These are phyloP conservation scores for Fonsecaea multimorphosa DNA, from an alignment of 2,329 filamentous ascomycete genomes.

Conservation along the genomic window DNA sequence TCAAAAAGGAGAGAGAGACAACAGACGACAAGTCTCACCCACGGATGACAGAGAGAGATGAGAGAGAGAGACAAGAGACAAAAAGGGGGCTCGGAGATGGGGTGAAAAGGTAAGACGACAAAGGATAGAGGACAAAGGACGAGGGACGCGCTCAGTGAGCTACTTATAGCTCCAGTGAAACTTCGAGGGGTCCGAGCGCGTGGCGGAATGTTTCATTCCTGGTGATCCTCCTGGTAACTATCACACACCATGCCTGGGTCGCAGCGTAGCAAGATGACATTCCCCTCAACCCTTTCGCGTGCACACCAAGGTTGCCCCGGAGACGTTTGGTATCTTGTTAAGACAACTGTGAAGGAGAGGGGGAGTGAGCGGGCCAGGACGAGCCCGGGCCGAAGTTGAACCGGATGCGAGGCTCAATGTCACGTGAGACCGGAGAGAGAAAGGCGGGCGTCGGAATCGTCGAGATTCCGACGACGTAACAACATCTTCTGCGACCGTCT, in stretches of 20 bases:
- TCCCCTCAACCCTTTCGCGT: neutral
- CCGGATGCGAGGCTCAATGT: neutral
- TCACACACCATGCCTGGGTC: conserved; percentile 1
- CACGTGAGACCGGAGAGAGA: neutral
- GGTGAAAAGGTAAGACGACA: conserved; percentile 8
- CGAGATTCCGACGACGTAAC: conserved; percentile 1
- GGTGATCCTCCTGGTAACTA: neutral
- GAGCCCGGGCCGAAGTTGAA: conserved; percentile 4
- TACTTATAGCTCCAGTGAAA: conserved; percentile 9
- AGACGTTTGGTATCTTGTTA: too few relatives aligned
- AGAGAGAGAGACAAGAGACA: conserved; percentile 5
- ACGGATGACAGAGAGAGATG: neutral
- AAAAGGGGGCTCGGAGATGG: conserved; percentile 7
- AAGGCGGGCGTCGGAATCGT: too few relatives aligned
- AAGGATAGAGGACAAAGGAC: conserved; percentile 12
- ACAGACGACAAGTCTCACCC: conserved; percentile 9
- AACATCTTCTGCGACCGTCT: too few relatives aligned
- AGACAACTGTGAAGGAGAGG: neutral
- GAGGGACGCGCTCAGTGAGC: conserved; percentile 6
- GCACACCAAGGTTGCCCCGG: too few relatives aligned
- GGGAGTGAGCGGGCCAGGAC: neutral
- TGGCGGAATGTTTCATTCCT: conserved; percentile 17
- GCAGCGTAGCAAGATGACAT: conserved; percentile 4
- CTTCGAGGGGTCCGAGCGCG: conserved; percentile 9
- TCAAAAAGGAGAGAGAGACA: too few relatives aligned